Base-by-base conservation (phyloP, 345 rosid genomes). In the Populus ilicifolia region DNA sequence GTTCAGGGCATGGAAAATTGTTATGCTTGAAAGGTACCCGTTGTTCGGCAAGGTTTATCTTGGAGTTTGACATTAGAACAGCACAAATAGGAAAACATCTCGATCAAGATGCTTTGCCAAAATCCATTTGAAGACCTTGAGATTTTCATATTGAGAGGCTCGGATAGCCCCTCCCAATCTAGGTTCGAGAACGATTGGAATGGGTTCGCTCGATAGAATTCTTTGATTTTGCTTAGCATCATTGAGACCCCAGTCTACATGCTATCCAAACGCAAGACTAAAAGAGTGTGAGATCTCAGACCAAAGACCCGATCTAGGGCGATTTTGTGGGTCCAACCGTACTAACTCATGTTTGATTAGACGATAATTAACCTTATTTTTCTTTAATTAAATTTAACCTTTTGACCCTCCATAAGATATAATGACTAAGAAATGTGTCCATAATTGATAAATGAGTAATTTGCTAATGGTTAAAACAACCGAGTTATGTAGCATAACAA, bases 401-500 rank as follows among this genome's bases (percentile, higher is more conserved):
- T 52, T 52, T 20, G 9, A 52, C 59, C 21, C 23, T 20, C 59
- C 23, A 6, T 18, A 52, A 52, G 2, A 52, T 20, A 21, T 52
- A 52, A 21, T 0, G 6, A 17, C 54, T 6, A 21, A 18, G 23
- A 52, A 38, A 61, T 0, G 36, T 33, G 36, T 33, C 36, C 36
- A 33, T 33, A 33, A 33, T 33, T 33, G 64, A 13, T 29, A 25
- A 20, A 25, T 50, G 20, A 64, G 21, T 33, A 59, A 21, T 72
- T 20, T 72, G 67, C 68, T 21, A 65, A 79, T 81, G 67, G 79
- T 81, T 73, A 44, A 79, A 63, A 73, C 25, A 79, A 41, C 44
- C 29, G 21, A 54, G 43, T 72, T 66, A 56, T 20, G 20, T 21
- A 33, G 36, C 21, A 65, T 25, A 38, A 67, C 16, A 50, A 4